Percentiles rank a stretch among this genome's conserved stretches.
Evolutionary conservation across 2,329 filamentous ascomycete genomes (phyloP).

Genomic region (Pyrenophora tritici-repentis): DNA sequence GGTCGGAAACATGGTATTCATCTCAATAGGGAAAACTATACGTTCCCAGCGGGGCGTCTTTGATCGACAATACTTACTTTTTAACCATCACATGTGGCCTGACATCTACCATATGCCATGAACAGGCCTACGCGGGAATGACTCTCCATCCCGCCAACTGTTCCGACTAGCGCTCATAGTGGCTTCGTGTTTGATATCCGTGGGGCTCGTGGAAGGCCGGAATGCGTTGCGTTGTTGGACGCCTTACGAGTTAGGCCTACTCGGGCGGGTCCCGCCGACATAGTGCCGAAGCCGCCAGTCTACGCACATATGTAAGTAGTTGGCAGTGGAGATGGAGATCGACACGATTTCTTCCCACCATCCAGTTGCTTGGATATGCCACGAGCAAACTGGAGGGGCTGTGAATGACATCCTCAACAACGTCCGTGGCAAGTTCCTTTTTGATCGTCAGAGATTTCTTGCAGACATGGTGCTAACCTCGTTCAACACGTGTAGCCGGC

Average conservation of each 20-base stretch:
- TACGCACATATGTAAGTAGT: not conserved
- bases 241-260: not conserved
- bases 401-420: not conserved
- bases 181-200: not conserved
- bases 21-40: slow-evolving; percentile 5
- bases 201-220: not conserved
- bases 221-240: not conserved
- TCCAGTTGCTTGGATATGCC: not conserved
- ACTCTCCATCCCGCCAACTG: slow-evolving; percentile 1
- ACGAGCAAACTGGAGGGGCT: slow-evolving; percentile 7
- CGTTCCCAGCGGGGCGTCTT: slow-evolving; percentile 5
- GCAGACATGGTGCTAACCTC: no score
- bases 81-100: not conserved
- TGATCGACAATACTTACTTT: slow-evolving; percentile 11
- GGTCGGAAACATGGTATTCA: slow-evolving; percentile 31
- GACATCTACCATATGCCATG: slow-evolving; percentile 3
- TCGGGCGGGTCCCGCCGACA: not conserved
- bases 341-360: not conserved
- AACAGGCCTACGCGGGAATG: slow-evolving; percentile 1
- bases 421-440: not conserved
- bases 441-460: not conserved
- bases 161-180: slow-evolving; percentile 3
- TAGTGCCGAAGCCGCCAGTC: not conserved
- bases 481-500: no score
- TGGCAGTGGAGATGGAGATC: slow-evolving; percentile 6